phyloP scores from a whole-genome alignment of 169 alveolate species.

The Plasmodium adleri region DNA sequence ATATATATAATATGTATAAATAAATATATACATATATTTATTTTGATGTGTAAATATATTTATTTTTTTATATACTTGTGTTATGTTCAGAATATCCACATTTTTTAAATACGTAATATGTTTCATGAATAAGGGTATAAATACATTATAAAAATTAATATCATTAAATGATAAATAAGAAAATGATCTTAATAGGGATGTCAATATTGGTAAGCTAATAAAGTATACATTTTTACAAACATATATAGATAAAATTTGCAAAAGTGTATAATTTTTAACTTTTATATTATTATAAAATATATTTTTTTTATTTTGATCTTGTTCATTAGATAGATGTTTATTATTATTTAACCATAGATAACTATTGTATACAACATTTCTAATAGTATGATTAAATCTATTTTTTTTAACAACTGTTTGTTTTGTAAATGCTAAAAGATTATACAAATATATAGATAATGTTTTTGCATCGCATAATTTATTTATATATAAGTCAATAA shows the following conservation, averaged over 20 bases:
- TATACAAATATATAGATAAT: conserved; percentile 25
- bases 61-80: conserved; percentile 32
- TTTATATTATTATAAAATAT: conserved; percentile 32
- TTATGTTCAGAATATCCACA: conserved; percentile 72
- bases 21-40: not conserved
- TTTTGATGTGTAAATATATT: conserved; percentile 8
- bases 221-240: conserved; percentile 75
- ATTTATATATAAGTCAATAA: conserved; percentile 51
- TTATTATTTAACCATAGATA: conserved; percentile 57
- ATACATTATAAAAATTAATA: conserved; percentile 56
- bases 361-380: conserved; percentile 57
- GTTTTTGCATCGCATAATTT: conserved; percentile 24
- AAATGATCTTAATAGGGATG: conserved; percentile 59
- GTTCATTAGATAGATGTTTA: not conserved
- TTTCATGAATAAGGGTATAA: conserved; percentile 65
- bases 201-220: conserved; percentile 53
- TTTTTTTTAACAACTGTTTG: conserved; percentile 32
- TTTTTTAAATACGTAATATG: conserved; percentile 38
- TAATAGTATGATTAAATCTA: conserved; percentile 72
- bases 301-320: conserved; percentile 12
- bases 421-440: conserved; percentile 54
- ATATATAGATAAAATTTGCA: conserved; percentile 60
- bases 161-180: conserved; percentile 57
- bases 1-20: not conserved
- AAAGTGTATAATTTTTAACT: conserved; percentile 48